These are phyloP conservation scores for Acacia pycnantha DNA, from an alignment of 331 rosid genomes.

Conservation along the genomic window DNA sequence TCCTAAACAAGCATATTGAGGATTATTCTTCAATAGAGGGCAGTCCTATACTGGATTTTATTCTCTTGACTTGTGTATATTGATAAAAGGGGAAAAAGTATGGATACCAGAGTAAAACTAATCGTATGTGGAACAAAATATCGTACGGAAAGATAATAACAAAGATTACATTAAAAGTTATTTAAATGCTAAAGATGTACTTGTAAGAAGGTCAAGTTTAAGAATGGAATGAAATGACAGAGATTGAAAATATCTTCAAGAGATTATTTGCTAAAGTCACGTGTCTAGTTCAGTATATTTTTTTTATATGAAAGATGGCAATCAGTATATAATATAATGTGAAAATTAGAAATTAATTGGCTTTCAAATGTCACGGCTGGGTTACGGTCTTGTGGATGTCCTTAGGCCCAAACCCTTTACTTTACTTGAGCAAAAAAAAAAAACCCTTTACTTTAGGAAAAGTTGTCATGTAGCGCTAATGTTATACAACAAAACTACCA, in stretches of 20 bases:
- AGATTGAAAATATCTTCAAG: not conserved
- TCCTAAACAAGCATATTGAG: not conserved
- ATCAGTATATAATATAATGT: not conserved
- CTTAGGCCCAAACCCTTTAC: not conserved
- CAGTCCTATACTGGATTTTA: conserved; percentile 32
- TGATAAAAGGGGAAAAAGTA: too few relatives aligned
- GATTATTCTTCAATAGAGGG: not conserved
- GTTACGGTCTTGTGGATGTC: not conserved
- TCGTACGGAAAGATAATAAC: too few relatives aligned
- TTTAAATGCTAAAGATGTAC: not conserved
- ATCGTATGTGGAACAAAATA: not conserved
- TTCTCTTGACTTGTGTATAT: conserved; percentile 36
- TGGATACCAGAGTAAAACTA: not conserved
- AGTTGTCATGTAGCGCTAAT: not conserved
- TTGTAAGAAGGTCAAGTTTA: not conserved
- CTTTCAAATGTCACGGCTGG: not conserved
- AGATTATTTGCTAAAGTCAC: not conserved
- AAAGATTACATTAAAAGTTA: not conserved
- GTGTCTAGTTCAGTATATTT: not conserved
- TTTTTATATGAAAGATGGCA: too few relatives aligned
- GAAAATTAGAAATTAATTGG: not conserved
- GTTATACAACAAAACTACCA: not conserved
- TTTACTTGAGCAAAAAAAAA: too few relatives aligned
- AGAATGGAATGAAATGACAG: not conserved
- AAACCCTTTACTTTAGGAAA: not conserved